These are phyloP conservation scores for Linum tenue DNA, from an alignment of 345 rosid species.

Conservation along the genomic window DNA sequence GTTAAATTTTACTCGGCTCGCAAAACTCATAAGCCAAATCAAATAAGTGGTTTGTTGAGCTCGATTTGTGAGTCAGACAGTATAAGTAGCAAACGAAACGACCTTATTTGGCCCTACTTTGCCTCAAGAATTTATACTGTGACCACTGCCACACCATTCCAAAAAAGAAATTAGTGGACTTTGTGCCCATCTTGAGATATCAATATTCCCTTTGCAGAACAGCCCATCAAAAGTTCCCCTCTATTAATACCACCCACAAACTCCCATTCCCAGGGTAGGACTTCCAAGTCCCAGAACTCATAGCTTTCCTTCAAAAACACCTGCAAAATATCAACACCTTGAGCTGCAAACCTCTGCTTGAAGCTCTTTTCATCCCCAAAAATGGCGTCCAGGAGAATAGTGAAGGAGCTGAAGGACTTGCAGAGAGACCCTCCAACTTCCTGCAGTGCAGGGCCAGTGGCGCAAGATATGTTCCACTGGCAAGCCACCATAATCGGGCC, in stretches of 20 bases:
- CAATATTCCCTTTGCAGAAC: background rate
- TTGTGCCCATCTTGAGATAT: background rate
- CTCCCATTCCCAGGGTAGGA: background rate
- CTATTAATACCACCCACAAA: background rate
- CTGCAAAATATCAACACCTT: background rate
- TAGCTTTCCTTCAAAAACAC: too few species aligned
- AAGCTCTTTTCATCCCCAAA: background rate
- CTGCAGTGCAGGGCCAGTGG: constrained; percentile 8
- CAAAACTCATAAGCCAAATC: too few species aligned
- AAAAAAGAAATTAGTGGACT: background rate
- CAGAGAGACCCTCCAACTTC: constrained; percentile 10
- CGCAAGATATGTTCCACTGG: constrained; percentile 6
- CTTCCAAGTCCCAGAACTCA: too few species aligned
- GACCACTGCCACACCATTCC: background rate
- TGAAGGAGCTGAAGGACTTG: constrained; percentile 8
- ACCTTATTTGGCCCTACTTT: background rate
- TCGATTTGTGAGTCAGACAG: too few species aligned
- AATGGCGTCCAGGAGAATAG: constrained; percentile 4
- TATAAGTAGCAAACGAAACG: background rate
- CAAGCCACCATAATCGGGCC: constrained; percentile 5
- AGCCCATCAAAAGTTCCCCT: background rate
- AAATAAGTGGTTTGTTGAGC: too few species aligned
- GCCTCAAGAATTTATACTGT: background rate
- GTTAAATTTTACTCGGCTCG: too few species aligned
- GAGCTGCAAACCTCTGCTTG: background rate